Conservation (phyloP, 352 stramenopile species). For the Globisporangium barbulae region DNA sequence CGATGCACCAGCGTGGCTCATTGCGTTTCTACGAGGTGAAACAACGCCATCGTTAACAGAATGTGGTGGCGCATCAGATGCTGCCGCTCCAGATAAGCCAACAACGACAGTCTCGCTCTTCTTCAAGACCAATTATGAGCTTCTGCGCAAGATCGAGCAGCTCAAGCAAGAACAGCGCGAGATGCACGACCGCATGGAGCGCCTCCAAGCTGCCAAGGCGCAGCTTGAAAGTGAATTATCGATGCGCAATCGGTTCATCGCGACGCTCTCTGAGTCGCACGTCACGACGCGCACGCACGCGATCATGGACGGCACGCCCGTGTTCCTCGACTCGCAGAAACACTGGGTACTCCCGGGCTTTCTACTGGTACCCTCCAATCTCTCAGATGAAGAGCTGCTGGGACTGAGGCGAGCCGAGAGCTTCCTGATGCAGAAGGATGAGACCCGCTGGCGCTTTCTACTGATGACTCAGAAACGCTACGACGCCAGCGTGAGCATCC, state of each 20-base stretch:
- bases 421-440: conserved; percentile 68
- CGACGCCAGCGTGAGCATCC: conserved; percentile 39
- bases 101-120: conserved; percentile 22
- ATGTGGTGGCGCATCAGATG: background rate
- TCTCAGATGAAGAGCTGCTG: conserved; percentile 30
- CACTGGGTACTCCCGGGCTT: conserved; percentile 54
- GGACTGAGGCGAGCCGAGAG: conserved; percentile 53
- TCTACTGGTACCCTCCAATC: conserved; percentile 28
- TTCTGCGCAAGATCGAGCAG: conserved; percentile 47
- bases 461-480: conserved; percentile 43
- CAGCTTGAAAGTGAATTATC: conserved; percentile 39
- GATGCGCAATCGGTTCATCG: conserved; percentile 47
- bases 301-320: conserved; percentile 57
- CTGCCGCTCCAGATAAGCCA: background rate
- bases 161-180: conserved; percentile 38
- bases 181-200: conserved; percentile 34
- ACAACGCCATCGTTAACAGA: background rate
- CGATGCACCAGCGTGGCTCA: conserved; percentile 39
- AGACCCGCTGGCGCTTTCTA: conserved; percentile 47
- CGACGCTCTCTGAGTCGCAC: conserved; percentile 38
- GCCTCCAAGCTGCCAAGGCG: conserved; percentile 19
- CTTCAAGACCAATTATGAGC: conserved; percentile 63
- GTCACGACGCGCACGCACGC: conserved; percentile 59
- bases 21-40: conserved; percentile 30
- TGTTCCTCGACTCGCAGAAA: conserved; percentile 61